These are phyloP conservation scores for Colletotrichum sp. DNA, from an alignment of 2,329 filamentous ascomycete species.

Conservation along the genomic window DNA sequence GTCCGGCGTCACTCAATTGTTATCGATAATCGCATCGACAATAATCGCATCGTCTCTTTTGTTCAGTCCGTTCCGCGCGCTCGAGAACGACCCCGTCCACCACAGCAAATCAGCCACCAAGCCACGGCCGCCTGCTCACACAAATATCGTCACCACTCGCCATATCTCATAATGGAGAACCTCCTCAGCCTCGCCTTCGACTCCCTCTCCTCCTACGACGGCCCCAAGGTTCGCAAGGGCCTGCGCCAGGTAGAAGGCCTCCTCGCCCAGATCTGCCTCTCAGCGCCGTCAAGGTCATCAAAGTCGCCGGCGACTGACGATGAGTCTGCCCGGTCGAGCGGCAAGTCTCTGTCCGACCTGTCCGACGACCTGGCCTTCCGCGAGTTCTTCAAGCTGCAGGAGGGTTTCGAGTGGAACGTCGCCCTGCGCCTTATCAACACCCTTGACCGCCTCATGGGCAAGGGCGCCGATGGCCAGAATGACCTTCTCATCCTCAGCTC, in stretches of 20 bases:
- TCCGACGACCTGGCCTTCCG: slow-evolving; percentile 86
- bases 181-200: slow-evolving; percentile 93
- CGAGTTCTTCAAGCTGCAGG: slow-evolving; percentile 96
- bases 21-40: background rate
- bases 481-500: slow-evolving; percentile 88
- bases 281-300: slow-evolving; percentile 40
- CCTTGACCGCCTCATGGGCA: slow-evolving; percentile 84
- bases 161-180: slow-evolving; percentile 72
- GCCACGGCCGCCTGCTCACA: background rate
- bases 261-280: slow-evolving; percentile 91
- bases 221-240: slow-evolving; percentile 89
- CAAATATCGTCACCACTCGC: slow-evolving; percentile 24
- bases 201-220: slow-evolving; percentile 92
- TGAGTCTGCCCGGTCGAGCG: slow-evolving; percentile 14
- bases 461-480: slow-evolving; percentile 80
- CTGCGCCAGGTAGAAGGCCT: slow-evolving; percentile 92
- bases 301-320: slow-evolving; percentile 9
- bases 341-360: slow-evolving; percentile 72
- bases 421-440: slow-evolving; percentile 84
- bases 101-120: slow-evolving; percentile 13
- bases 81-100: background rate
- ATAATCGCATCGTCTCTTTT: slow-evolving; percentile 12
- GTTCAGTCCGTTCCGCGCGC: background rate
- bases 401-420: slow-evolving; percentile 98
- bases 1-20: background rate